Percentiles rank a stretch among this genome's conserved stretches.
Conservation (phyloP, 164 flowering plant genomes). For the Tetracentron sinense region DNA sequence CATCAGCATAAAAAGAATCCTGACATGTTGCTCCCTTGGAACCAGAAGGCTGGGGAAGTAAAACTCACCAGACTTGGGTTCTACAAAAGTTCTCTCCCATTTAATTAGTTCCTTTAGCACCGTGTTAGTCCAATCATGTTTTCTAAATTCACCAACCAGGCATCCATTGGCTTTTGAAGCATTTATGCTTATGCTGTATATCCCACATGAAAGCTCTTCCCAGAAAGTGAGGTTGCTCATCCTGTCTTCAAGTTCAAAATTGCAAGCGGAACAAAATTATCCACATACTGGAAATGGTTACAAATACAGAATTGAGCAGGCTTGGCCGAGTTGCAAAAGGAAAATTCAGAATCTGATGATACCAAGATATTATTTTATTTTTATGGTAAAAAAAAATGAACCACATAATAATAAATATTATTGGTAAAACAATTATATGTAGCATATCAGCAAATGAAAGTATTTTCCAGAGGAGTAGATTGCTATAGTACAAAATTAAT, state of each 20-base stretch:
- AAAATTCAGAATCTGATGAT: background rate
- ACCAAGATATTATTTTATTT: no score
- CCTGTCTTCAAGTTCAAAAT: constrained; percentile 32
- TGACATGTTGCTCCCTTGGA: constrained; percentile 9
- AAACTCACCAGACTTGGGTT: constrained; percentile 41
- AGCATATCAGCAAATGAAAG: no score
- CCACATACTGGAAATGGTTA: background rate
- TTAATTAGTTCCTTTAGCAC: constrained; percentile 50
- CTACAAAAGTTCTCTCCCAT: constrained; percentile 74
- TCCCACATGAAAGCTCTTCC: constrained; percentile 96
- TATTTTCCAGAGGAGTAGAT: no score
- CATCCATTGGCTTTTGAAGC: constrained; percentile 20
- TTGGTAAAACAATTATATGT: no score
- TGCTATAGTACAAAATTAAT: no score
- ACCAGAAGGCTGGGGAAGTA: background rate
- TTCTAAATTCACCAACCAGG: constrained; percentile 49
- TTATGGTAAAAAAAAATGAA: no score
- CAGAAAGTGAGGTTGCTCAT: constrained; percentile 39
- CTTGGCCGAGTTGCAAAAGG: background rate
- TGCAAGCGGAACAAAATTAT: constrained; percentile 20
- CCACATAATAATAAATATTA: no score
- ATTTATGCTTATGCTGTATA: constrained; percentile 53
- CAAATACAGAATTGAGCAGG: background rate
- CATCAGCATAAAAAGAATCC: constrained; percentile 19
- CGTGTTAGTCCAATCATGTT: constrained; percentile 66